These are phyloP conservation scores for Chytridium lagenaria DNA, from an alignment of 371 early-diverging fungal species.

Conservation along the genomic window DNA sequence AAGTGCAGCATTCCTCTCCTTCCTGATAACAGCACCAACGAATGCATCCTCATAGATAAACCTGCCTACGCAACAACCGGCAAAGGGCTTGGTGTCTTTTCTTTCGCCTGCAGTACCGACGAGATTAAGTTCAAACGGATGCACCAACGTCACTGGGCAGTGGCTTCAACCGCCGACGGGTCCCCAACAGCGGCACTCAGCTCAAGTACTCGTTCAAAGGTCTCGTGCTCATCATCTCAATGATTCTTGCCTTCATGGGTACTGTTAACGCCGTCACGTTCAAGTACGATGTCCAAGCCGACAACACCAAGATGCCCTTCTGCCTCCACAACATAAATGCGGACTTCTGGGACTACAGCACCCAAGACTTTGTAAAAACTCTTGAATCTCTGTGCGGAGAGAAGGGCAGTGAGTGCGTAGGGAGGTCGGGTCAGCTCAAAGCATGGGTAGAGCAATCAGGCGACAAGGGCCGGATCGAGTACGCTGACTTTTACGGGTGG, in stretches of 20 bases:
- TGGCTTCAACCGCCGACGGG: slow-evolving; percentile 6
- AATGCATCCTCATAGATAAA: background rate
- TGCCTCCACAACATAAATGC: slow-evolving; percentile 8
- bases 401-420: background rate
- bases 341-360: background rate
- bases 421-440: background rate
- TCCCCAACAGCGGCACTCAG: background rate
- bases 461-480: background rate
- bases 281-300: slow-evolving; percentile 6
- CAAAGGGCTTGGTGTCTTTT: background rate
- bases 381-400: background rate
- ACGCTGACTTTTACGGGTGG: too few species aligned
- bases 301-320: slow-evolving; percentile 3
- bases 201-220: background rate
- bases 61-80: background rate
- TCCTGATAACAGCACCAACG: background rate
- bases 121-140: background rate
- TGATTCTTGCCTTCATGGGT: background rate
- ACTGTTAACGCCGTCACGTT: background rate
- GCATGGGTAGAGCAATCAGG: background rate
- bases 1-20: background rate
- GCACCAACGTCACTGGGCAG: slow-evolving; percentile 8
- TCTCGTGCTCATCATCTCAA: background rate
- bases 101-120: background rate
- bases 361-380: background rate